These are phyloP conservation scores for Gloeopeniophorella convolvens DNA, from an alignment of 768 basidiomycete genomes.

Conservation along the genomic window DNA sequence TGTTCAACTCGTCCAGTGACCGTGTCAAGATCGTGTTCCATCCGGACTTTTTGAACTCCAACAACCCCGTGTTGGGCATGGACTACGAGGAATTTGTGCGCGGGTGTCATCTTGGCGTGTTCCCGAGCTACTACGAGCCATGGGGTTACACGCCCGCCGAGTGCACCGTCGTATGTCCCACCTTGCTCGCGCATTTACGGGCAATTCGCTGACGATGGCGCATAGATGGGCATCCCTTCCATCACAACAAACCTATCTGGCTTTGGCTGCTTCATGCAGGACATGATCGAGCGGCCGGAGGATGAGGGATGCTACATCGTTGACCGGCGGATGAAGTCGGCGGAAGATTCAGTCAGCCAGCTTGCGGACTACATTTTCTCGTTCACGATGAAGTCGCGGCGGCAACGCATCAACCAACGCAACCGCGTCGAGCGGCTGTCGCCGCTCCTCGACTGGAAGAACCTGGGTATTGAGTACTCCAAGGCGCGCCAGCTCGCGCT, in stretches of 20 bases:
- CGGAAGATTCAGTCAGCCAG: constrained; percentile 87
- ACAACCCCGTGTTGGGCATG: constrained; percentile 93
- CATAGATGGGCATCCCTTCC: constrained; percentile 93
- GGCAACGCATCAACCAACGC: constrained; percentile 97
- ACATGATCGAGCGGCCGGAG: constrained; percentile 88
- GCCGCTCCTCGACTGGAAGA: constrained; percentile 97
- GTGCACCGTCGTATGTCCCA: constrained; percentile 81
- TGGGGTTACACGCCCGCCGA: constrained; percentile 98
- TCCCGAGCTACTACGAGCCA: constrained; percentile 96
- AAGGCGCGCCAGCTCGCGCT: constrained; percentile 91
- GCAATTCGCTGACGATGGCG: constrained; percentile 10
- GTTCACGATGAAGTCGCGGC: constrained; percentile 78
- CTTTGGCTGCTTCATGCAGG: constrained; percentile 98
- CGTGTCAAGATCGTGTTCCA: constrained; percentile 98
- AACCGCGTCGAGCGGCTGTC: constrained; percentile 94
- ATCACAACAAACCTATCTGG: constrained; percentile 98
- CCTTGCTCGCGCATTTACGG: background rate
- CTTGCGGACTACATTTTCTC: constrained; percentile 69
- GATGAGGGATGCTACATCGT: constrained; percentile 98
- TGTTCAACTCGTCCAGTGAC: constrained; percentile 85
- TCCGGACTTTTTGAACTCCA: constrained; percentile 96
- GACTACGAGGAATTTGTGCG: constrained; percentile 99
- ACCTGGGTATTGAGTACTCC: constrained; percentile 92
- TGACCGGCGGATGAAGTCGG: constrained; percentile 81
- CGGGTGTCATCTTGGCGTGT: constrained; percentile 96